These are phyloP conservation scores for Podaxis sp. DNA, from an alignment of 768 basidiomycete genomes.

Conservation along the genomic window DNA sequence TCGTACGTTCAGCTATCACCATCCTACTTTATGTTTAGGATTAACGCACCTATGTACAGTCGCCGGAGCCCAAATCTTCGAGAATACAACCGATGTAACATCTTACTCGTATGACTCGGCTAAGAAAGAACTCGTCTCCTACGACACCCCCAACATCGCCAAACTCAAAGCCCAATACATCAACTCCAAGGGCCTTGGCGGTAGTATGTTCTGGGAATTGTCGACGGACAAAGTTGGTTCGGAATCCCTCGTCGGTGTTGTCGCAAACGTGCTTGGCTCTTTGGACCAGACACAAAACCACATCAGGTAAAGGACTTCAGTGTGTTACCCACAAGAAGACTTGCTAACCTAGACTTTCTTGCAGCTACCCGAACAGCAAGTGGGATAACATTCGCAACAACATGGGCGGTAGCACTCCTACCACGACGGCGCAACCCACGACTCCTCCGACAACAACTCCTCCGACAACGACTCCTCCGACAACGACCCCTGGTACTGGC, in stretches of 20 bases:
- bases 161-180: slow-evolving; percentile 70
- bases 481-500: slow-evolving; percentile 29
- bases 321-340: neutral
- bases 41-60: slow-evolving; percentile 27
- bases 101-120: slow-evolving; percentile 74
- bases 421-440: slow-evolving; percentile 25
- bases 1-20: slow-evolving; percentile 32
- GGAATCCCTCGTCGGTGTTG: slow-evolving; percentile 57
- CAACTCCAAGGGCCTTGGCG: slow-evolving; percentile 55
- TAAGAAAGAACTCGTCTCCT: slow-evolving; percentile 70
- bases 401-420: slow-evolving; percentile 41
- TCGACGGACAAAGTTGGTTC: slow-evolving; percentile 61
- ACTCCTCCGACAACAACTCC: slow-evolving; percentile 21
- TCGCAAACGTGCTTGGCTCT: slow-evolving; percentile 43
- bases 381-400: slow-evolving; percentile 71
- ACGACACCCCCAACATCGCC: slow-evolving; percentile 73
- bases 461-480: slow-evolving; percentile 18
- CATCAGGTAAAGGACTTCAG: slow-evolving; percentile 41
- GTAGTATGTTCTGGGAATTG: slow-evolving; percentile 79
- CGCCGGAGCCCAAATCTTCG: slow-evolving; percentile 56
- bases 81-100: slow-evolving; percentile 69
- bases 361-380: slow-evolving; percentile 64
- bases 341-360: neutral
- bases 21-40: neutral
- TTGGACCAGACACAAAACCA: slow-evolving; percentile 69